Evolutionary conservation across 176 grass and related monocot species (phyloP).

Genomic region (Oryza coarctata): DNA sequence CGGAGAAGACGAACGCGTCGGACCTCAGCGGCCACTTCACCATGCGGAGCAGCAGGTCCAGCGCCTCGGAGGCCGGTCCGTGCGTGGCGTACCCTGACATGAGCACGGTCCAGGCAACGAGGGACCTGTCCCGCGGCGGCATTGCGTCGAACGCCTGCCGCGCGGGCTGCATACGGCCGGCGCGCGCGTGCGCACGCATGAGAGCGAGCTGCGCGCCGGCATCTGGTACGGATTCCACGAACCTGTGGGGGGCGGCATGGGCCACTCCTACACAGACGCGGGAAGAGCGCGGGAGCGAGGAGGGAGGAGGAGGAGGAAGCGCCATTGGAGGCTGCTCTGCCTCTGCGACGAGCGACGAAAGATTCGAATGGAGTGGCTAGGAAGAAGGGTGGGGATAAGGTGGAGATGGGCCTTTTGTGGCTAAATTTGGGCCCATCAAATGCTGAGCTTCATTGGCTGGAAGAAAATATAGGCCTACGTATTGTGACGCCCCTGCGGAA

Average conservation of each 20-base stretch:
- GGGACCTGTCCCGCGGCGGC: slow-evolving; percentile 22
- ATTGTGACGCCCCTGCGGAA: neutral
- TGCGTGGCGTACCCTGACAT: slow-evolving; percentile 70
- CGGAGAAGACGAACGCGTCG: slow-evolving; percentile 70
- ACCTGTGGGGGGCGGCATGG: neutral
- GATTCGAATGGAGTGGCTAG: slow-evolving; percentile 35
- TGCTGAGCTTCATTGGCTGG: neutral
- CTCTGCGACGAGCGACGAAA: neutral
- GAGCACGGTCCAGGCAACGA: slow-evolving; percentile 54
- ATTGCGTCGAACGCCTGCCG: slow-evolving; percentile 53
- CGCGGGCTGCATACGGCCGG: slow-evolving; percentile 52
- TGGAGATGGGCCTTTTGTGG: neutral
- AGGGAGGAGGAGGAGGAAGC: slow-evolving; percentile 11
- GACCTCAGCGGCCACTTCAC: slow-evolving; percentile 30
- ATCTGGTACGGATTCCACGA: neutral
- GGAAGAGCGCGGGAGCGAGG: slow-evolving; percentile 17
- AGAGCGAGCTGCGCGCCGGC: slow-evolving; percentile 35
- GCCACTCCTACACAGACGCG: neutral
- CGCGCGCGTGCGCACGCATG: slow-evolving; percentile 35
- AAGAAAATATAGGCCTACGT: neutral
- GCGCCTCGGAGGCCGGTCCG: slow-evolving; percentile 48
- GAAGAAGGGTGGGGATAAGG: slow-evolving; percentile 18
- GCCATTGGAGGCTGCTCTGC: slow-evolving; percentile 30
- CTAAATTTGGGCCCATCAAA: neutral
- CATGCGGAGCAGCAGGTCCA: slow-evolving; percentile 49